Percentiles rank a stretch among this genome's conserved stretches.
These are phyloP conservation scores for Phytophthora pinifolia DNA, from an alignment of 352 stramenopile species.

Conservation along the genomic window DNA sequence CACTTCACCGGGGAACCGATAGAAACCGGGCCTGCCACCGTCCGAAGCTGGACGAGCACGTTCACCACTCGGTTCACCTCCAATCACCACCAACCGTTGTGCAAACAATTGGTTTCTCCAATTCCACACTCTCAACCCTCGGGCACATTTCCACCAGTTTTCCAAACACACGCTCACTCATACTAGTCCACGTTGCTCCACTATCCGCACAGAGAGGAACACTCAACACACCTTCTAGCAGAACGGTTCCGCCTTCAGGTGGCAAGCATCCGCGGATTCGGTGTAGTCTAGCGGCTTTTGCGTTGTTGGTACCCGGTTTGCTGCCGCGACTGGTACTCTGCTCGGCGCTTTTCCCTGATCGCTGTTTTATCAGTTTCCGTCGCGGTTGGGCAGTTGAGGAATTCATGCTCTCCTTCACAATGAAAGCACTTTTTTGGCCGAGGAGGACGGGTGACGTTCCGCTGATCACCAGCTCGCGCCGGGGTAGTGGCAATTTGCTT, in stretches of 20 bases:
- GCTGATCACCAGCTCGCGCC: background rate
- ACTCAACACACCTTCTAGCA: conserved; percentile 6
- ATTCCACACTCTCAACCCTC: too few species aligned
- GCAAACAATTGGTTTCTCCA: too few species aligned
- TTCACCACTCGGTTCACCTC: too few species aligned
- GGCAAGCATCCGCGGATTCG: conserved; percentile 7
- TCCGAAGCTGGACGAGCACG: too few species aligned
- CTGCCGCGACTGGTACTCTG: conserved; percentile 2
- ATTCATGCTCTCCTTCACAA: conserved; percentile 9
- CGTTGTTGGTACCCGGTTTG: background rate
- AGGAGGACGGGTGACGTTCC: background rate
- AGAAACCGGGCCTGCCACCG: too few species aligned
- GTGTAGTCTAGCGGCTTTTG: conserved; percentile 1
- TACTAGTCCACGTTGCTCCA: conserved; percentile 1
- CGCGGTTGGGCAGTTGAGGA: conserved; percentile 8
- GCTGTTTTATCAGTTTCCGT: conserved; percentile 15
- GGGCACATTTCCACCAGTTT: too few species aligned
- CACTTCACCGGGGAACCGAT: conserved; percentile 5
- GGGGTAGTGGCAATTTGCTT: background rate
- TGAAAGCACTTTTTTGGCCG: conserved; percentile 5
- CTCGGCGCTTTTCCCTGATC: conserved; percentile 7
- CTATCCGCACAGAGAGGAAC: conserved; percentile 9
- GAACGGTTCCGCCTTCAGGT: conserved; percentile 1
- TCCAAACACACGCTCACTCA: conserved; percentile 10
- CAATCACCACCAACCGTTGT: too few species aligned